These are phyloP conservation scores for Nakazawaea anatomiae DNA, from an alignment of 805 yeast species.

Conservation along the genomic window DNA sequence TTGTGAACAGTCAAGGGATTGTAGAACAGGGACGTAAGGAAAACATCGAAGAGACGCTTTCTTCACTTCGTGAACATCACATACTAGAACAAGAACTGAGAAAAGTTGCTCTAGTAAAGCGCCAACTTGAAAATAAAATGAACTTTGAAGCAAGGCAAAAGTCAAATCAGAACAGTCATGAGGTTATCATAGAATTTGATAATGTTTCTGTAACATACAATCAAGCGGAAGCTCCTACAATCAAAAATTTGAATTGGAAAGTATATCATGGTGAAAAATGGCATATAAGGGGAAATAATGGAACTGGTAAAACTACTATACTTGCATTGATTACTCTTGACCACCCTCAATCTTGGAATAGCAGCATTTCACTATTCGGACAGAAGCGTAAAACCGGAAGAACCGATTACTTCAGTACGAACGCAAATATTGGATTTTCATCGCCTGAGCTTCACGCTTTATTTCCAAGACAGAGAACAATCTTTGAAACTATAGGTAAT, in stretches of 20 bases:
- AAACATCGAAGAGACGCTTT: constrained; percentile 20
- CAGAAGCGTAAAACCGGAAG: constrained; percentile 67
- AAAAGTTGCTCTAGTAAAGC: not conserved
- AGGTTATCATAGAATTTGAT: constrained; percentile 42
- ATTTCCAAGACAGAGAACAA: constrained; percentile 56
- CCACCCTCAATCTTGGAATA: constrained; percentile 95
- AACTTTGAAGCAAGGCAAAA: constrained; percentile 8
- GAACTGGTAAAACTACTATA: constrained; percentile 89
- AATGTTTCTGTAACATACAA: constrained; percentile 58
- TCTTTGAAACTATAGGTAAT: constrained; percentile 55
- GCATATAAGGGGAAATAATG: constrained; percentile 88
- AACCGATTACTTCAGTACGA: constrained; percentile 72
- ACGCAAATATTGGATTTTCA: constrained; percentile 73
- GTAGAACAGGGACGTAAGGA: constrained; percentile 38
- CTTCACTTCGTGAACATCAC: constrained; percentile 18
- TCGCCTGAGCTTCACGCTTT: constrained; percentile 91
- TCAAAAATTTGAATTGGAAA: constrained; percentile 58
- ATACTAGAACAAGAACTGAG: constrained; percentile 16
- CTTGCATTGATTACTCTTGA: constrained; percentile 84
- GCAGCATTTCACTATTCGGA: constrained; percentile 57
- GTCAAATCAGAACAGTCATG: not conserved
- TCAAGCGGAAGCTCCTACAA: constrained; percentile 45
- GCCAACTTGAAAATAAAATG: constrained; percentile 11
- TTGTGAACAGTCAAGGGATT: constrained; percentile 53
- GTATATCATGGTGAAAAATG: constrained; percentile 72